Evolutionary conservation across 257 asterid genomes (phyloP), one percentile per base, ranked within the genome.

Genomic region (Gynochthodes officinalis): DNA sequence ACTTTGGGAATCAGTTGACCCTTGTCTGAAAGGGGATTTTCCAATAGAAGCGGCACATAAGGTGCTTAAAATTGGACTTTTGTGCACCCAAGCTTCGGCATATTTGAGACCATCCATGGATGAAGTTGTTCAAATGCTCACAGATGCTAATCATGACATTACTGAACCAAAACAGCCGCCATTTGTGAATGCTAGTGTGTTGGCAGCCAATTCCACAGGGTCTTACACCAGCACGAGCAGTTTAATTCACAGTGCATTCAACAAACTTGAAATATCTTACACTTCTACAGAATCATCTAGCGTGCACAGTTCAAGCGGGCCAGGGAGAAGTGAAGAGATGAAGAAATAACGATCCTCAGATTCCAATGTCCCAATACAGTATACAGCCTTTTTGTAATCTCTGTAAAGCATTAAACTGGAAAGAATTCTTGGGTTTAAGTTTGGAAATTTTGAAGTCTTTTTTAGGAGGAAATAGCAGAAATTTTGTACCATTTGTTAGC

Each of bases 151-250:
- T 69, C 68, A 50, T 42, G 85, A 80, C 49, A 86, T 91, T 49
- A 91, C 96, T 0, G 92, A 84, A 44, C 93, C 98, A 27, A 83
- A 80, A 48, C 97, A 90, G 64, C 97, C 98, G 0, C 97, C 98
- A 15, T 94, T 94, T 71, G 40, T 94, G 30, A 91, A 80, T 79
- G 37, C 90, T 0, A 74, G 81, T 18, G 48, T 81, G 33, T 69
- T 86, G 32, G 81, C 86, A 18, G 64, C 74, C 19, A 73, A 78
- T 78, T 76, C 97, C 11, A 71, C 83, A 0, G 76, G 84, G 61
- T 81, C 93, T 9, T 86, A 84, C 78, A 89, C 84, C 81, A 86
- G 88, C 78, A 50, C 63, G 12, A 84, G 84, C 76, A 83, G 88
- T 70, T 83, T 73, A 32, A 78, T 82, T 1, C 79, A 85, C 7